Base-by-base conservation (phyloP, 129 eudicot species). In the Solidago caesia region DNA sequence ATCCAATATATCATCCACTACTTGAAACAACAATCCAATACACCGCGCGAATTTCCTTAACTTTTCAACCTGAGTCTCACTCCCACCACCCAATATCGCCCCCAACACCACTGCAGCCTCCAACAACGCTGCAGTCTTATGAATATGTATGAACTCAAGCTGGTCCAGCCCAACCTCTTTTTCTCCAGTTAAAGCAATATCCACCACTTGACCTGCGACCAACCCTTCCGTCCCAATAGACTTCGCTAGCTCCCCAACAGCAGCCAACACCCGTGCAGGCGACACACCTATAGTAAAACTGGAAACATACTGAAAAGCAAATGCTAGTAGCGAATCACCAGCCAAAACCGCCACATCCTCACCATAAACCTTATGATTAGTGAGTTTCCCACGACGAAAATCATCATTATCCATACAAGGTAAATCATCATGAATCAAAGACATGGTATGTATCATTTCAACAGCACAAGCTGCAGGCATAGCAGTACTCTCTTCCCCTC, bases 391-490 rank as follows among this genome's bases (percentile, higher is more conserved):
- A 0, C 92, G 85, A 14, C 92, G 88, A 68, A 90, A 87, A 56
- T 87, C 89, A 64, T 90, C 96, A 66, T 90, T 82, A 67, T 90
- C 96, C 96, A 90, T 90, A 53, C 96, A 87, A 3, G 96, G 92
- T 59, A 90, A 80, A 52, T 90, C 96, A 41, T 87, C 96, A 27
- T 90, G 92, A n/a, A 90, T 90, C 2, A 90, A 68, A 0, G 92
- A 87, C 96, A 85, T 87, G 2, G 96, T 87, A 79, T 90, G 90
- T 39, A 90, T 90, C 92, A 90, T 87, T 74, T 90, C 92, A 7
- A 90, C 89, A 7, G 96, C 96, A 16, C 90, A 90, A 11, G 96
- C 92, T 6, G 90, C 92, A 4, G 92, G 88, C 72, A 87, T 76
- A 57, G 92, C 88, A 27, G 77, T 77, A 25, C 82, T 46, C 44